A percentile compares a stretch with the other conserved stretches of the same genome.
phyloP scores from a whole-genome alignment of 495 filamentous ascomycete genomes.

The Chaetomium fimeti region DNA sequence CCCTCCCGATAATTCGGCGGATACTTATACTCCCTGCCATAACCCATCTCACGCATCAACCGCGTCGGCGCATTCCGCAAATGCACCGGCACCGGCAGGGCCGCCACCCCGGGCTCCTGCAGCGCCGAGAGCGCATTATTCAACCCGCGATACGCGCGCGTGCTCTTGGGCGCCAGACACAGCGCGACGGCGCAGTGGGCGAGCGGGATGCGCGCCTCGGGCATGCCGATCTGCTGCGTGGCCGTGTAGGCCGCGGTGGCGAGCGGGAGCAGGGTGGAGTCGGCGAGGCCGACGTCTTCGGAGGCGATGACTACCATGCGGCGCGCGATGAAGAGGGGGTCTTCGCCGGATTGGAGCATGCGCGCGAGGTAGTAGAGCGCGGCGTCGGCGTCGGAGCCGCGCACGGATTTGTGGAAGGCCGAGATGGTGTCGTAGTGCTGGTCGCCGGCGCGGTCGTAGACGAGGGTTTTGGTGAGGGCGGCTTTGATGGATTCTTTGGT shows the following conservation, averaged over 20 bases:
- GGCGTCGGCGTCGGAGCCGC: slow-evolving; percentile 82
- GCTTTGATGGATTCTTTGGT: slow-evolving; percentile 70
- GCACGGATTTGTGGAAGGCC: slow-evolving; percentile 93
- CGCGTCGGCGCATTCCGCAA: slow-evolving; percentile 87
- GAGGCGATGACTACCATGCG: slow-evolving; percentile 88
- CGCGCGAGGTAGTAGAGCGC: slow-evolving; percentile 89
- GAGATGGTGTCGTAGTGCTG: slow-evolving; percentile 96
- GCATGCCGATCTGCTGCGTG: slow-evolving; percentile 86
- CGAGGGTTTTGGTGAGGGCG: slow-evolving; percentile 80
- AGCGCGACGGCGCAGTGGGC: slow-evolving; percentile 85
- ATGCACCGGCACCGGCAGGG: slow-evolving; percentile 79
- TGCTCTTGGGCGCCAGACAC: slow-evolving; percentile 78
- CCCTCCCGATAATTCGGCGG: slow-evolving; percentile 86
- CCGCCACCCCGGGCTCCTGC: slow-evolving; percentile 73
- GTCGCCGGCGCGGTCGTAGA: slow-evolving; percentile 93
- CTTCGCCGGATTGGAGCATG: slow-evolving; percentile 96
- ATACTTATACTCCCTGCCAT: slow-evolving; percentile 93
- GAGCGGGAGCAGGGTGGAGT: slow-evolving; percentile 78
- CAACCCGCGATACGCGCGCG: slow-evolving; percentile 78
- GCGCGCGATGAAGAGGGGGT: slow-evolving; percentile 87
- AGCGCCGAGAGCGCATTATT: slow-evolving; percentile 73
- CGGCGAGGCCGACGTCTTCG: slow-evolving; percentile 89
- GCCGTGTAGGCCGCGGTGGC: slow-evolving; percentile 83
- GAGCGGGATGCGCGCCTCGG: slow-evolving; percentile 88
- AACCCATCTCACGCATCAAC: slow-evolving; percentile 89